phyloP scores from a whole-genome alignment of 306 rosid genomes.

The Rosa chinensis region DNA sequence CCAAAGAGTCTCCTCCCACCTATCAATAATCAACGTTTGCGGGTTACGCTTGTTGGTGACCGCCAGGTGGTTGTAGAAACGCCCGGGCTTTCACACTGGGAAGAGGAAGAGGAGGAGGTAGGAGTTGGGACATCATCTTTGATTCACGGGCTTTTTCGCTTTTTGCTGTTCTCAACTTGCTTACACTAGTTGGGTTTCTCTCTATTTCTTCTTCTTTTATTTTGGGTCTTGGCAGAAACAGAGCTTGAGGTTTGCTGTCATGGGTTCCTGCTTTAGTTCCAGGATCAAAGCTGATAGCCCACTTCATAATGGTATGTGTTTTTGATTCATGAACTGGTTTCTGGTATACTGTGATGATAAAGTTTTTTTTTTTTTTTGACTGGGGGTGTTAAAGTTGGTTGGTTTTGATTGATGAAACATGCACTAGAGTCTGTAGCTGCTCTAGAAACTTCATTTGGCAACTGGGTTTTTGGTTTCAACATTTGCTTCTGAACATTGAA shows the following conservation, averaged over 20 bases:
- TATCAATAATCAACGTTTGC: not conserved
- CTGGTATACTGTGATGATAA: not conserved
- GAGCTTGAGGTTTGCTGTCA: conserved; percentile 29
- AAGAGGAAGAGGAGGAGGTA: not conserved
- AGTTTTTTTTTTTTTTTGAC: not conserved
- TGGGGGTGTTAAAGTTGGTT: conserved; percentile 5
- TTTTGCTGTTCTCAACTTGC: conserved; percentile 27
- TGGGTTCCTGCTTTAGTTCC: conserved; percentile 91
- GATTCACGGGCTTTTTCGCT: conserved; percentile 27
- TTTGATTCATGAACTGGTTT: conserved; percentile 7
- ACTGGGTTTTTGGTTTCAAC: not conserved
- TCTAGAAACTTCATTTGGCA: conserved; percentile 13
- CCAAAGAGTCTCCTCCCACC: not conserved
- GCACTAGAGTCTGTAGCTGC: not conserved
- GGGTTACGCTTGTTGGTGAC: conserved; percentile 39
- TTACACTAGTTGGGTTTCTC: conserved; percentile 14
- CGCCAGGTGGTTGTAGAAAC: conserved; percentile 46
- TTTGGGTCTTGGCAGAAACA: conserved; percentile 12
- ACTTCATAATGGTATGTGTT: conserved; percentile 58
- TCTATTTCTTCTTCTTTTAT: conserved; percentile 1
- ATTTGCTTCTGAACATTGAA: not conserved
- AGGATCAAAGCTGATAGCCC: conserved; percentile 94
- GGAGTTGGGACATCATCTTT: conserved; percentile 13
- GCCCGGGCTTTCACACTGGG: conserved; percentile 52
- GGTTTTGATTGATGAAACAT: conserved; percentile 18